Conservation (phyloP, 495 filamentous ascomycete genomes). For the Aspergillus sparsus region DNA sequence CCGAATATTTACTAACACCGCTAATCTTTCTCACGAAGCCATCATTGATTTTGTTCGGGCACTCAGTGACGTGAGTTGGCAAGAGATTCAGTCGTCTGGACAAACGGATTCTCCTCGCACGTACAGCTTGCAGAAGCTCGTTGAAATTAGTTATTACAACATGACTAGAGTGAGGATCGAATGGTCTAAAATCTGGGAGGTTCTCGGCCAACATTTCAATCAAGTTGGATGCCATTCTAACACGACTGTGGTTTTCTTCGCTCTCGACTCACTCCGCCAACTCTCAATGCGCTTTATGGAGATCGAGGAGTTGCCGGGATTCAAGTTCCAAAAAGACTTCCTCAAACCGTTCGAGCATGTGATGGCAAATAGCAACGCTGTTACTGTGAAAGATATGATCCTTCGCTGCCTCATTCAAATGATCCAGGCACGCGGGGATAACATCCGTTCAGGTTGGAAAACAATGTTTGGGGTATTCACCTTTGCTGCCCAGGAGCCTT, state of each 20-base stretch:
- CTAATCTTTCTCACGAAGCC: conserved; percentile 87
- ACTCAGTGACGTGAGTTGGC: conserved; percentile 95
- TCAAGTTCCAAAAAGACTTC: conserved; percentile 99
- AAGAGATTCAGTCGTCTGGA: conserved; percentile 95
- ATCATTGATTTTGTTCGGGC: conserved; percentile 97
- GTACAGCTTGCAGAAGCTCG: conserved; percentile 95
- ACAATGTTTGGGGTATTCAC: conserved; percentile 99
- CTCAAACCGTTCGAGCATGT: conserved; percentile 97
- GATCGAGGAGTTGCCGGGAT: conserved; percentile 93
- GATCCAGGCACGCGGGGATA: conserved; percentile 94
- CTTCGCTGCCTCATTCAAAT: conserved; percentile 97
- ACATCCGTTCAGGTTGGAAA: conserved; percentile 96
- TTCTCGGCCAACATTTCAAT: conserved; percentile 97
- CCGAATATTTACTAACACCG: conserved; percentile 93
- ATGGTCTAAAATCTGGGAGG: conserved; percentile 96
- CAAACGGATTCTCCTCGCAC: conserved; percentile 92
- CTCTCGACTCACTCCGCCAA: conserved; percentile 90
- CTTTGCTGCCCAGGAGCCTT: conserved; percentile 87
- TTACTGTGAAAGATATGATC: conserved; percentile 96
- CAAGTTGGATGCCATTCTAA: conserved; percentile 95
- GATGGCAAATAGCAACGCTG: conserved; percentile 85
- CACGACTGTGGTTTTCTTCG: conserved; percentile 94
- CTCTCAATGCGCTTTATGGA: conserved; percentile 99
- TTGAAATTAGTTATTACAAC: conserved; percentile 99
- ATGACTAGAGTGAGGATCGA: conserved; percentile 98